phyloP scores from a whole-genome alignment of 352 stramenopile genomes.

The Globisporangium cylindrosporum region DNA sequence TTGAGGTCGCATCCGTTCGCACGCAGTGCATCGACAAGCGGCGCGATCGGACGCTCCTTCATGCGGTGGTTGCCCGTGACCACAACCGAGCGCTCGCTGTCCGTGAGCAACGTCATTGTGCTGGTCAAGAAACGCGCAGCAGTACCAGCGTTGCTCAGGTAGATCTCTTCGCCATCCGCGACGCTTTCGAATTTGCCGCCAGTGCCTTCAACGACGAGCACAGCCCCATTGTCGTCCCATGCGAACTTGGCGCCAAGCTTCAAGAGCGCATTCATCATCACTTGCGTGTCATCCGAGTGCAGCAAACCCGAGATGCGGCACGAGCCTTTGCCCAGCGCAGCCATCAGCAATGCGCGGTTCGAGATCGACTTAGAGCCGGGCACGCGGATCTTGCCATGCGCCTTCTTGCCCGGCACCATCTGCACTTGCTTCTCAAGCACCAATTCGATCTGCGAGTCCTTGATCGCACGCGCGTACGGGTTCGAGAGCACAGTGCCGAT shows the following conservation, averaged over 20 bases:
- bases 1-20: constrained; percentile 82
- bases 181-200: constrained; percentile 58
- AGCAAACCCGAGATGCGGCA: constrained; percentile 91
- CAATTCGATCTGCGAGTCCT: constrained; percentile 71
- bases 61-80: constrained; percentile 95
- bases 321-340: constrained; percentile 86
- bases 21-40: constrained; percentile 93
- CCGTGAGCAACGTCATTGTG: constrained; percentile 72
- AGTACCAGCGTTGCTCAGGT: constrained; percentile 90
- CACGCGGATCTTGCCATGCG: constrained; percentile 75
- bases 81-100: constrained; percentile 40
- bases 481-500: constrained; percentile 70
- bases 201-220: constrained; percentile 76
- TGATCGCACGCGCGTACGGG: constrained; percentile 66
- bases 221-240: constrained; percentile 72
- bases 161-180: constrained; percentile 57
- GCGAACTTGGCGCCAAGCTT: constrained; percentile 85
- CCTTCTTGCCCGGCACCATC: constrained; percentile 46
- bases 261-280: constrained; percentile 96
- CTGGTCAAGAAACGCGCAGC: constrained; percentile 95
- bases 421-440: constrained; percentile 74
- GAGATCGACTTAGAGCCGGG: constrained; percentile 98
- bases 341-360: constrained; percentile 96
- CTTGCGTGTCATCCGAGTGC: constrained; percentile 96
- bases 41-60: constrained; percentile 95